A percentile compares a stretch with the other conserved stretches of the same genome.
These are phyloP conservation scores for Xylaria sp. DNA, from an alignment of 2,329 filamentous ascomycete species.

Conservation along the genomic window DNA sequence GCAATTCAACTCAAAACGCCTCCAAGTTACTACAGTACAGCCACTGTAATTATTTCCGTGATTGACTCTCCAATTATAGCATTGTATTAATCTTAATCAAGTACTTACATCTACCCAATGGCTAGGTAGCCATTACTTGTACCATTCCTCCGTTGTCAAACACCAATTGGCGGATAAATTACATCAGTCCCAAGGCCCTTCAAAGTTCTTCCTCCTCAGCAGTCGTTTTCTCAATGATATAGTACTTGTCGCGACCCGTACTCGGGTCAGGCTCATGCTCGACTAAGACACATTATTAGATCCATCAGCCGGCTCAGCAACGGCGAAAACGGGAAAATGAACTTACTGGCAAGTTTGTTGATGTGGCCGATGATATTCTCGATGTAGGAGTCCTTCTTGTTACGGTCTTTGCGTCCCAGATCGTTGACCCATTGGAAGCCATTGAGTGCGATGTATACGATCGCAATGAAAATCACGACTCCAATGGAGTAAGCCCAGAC, in stretches of 20 bases:
- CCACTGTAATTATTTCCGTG: not conserved
- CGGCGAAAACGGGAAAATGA: not conserved
- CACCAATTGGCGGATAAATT: not conserved
- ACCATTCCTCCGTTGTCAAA: not conserved
- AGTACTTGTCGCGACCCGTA: slow-evolving; percentile 44
- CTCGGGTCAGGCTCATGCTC: slow-evolving; percentile 46
- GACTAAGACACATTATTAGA: slow-evolving; percentile 37
- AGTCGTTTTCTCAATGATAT: slow-evolving; percentile 47
- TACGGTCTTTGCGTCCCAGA: slow-evolving; percentile 71
- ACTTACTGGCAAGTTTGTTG: slow-evolving; percentile 65
- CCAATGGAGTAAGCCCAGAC: slow-evolving; percentile 74
- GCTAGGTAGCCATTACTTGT: not conserved
- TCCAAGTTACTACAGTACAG: too few relatives aligned
- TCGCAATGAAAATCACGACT: slow-evolving; percentile 72
- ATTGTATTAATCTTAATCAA: not conserved
- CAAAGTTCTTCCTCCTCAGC: slow-evolving; percentile 47
- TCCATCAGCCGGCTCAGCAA: not conserved
- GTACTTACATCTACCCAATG: not conserved
- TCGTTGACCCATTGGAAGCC: slow-evolving; percentile 67
- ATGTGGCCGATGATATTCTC: slow-evolving; percentile 74
- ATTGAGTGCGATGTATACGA: slow-evolving; percentile 72
- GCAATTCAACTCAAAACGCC: too few relatives aligned
- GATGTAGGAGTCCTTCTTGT: slow-evolving; percentile 69
- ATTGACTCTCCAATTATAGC: not conserved
- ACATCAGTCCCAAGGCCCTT: not conserved